A percentile compares a stretch with the other conserved stretches of the same genome.
Evolutionary conservation across 495 filamentous ascomycete species (phyloP).

Genomic region (Saxispiralis lemnorum): DNA sequence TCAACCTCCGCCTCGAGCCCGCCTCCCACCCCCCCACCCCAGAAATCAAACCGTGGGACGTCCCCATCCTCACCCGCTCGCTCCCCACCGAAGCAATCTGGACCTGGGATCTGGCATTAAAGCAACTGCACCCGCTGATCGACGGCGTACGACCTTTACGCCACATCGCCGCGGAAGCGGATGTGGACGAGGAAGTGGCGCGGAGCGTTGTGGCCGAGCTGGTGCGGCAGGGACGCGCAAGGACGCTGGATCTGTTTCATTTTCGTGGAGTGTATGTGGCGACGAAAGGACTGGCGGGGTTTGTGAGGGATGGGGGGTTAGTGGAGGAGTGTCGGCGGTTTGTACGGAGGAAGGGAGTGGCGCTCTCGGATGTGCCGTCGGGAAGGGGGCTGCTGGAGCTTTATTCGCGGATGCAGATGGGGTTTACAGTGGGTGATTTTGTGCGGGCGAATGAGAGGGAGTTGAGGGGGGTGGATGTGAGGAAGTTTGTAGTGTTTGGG

Average conservation of each 20-base stretch:
- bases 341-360: slow-evolving; percentile 26
- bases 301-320: slow-evolving; percentile 50
- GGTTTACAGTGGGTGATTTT: slow-evolving; percentile 67
- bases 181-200: slow-evolving; percentile 67
- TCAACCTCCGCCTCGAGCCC: slow-evolving; percentile 72
- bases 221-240: slow-evolving; percentile 72
- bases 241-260: slow-evolving; percentile 83
- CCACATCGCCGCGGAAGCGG: slow-evolving; percentile 63
- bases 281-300: slow-evolving; percentile 54
- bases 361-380: slow-evolving; percentile 14
- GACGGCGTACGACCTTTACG: slow-evolving; percentile 78
- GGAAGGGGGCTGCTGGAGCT: slow-evolving; percentile 38
- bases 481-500: slow-evolving; percentile 85
- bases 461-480: slow-evolving; percentile 60
- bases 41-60: slow-evolving; percentile 65
- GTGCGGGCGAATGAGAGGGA: slow-evolving; percentile 49
- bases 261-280: slow-evolving; percentile 80
- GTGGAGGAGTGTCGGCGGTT: slow-evolving; percentile 77
- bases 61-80: slow-evolving; percentile 74
- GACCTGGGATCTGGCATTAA: slow-evolving; percentile 79
- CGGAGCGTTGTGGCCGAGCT: slow-evolving; percentile 73
- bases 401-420: slow-evolving; percentile 61
- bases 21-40: slow-evolving; percentile 40
- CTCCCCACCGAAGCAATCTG: slow-evolving; percentile 58
- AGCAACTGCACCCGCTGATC: slow-evolving; percentile 56